These are phyloP conservation scores for Eurotiales sp. DNA, from an alignment of 2,329 filamentous ascomycete species.

Conservation along the genomic window DNA sequence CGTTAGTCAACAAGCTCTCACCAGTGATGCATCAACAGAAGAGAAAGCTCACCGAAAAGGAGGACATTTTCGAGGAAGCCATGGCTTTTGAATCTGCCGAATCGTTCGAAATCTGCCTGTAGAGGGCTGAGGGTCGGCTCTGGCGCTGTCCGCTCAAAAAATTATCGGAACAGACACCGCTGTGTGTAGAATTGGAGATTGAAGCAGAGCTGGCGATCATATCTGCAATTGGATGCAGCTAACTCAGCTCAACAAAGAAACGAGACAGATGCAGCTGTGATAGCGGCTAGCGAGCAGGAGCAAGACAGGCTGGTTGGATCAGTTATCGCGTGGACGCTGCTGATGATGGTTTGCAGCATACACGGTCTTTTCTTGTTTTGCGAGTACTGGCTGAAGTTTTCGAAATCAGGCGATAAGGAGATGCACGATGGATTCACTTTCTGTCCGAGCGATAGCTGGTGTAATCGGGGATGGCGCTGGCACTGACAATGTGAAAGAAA, in stretches of 20 bases:
- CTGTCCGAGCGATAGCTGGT: not conserved
- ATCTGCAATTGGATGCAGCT: not conserved
- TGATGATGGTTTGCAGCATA: no score
- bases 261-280: not conserved
- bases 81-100: not conserved
- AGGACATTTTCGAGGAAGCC: not conserved
- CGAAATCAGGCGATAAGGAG: no score
- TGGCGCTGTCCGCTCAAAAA: constrained; percentile 5
- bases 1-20: not conserved
- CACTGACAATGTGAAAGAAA: constrained; percentile 3
- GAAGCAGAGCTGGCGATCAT: constrained; percentile 1
- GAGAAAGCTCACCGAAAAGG: constrained; percentile 1
- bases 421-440: no score
- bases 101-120: not conserved
- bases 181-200: not conserved
- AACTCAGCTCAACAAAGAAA: not conserved
- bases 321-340: no score
- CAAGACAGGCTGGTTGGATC: not conserved
- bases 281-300: not conserved
- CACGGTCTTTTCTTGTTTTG: no score
- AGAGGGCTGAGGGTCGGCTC: not conserved
- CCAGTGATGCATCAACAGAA: no score
- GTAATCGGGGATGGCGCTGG: not conserved
- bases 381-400: no score
- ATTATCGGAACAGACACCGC: not conserved